Base-by-base conservation (phyloP, 352 stramenopile genomes). In the Phytophthora fragariae region DNA sequence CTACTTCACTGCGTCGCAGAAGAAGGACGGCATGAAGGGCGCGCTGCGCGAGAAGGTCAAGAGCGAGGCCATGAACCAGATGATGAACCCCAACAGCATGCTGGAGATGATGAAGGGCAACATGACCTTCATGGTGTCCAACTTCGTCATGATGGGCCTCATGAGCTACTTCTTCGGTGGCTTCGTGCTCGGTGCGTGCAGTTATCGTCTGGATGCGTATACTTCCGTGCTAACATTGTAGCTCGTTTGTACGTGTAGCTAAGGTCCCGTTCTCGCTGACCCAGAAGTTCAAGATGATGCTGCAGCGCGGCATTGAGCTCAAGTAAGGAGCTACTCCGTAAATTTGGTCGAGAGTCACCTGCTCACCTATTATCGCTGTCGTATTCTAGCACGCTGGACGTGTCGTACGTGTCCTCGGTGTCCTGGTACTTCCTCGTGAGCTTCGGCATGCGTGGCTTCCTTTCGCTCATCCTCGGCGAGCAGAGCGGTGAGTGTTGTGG, bases 401-500 rank as follows among this genome's bases (percentile, higher is more conserved):
- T 98, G 55, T 98, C 91, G 62, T 99, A 99, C 81, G 98, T 99
- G 27, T 98, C 89, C 29, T 98, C 90, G 58, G 89, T 99, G 19
- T 98, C 91, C 68, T 99, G 97, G 97, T 99, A 99, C 81, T 99
- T 99, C 83, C 89, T 99, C 68, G 96, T 99, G 57, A 99, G 99
- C 92, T 99, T 99, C 76, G 98, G 98, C 72, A 93, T 99, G 70
- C 93, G 97, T 68, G 96, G 93, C 47, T 99, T 99, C 71, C 97
- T 99, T 60, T 93, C 89, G 73, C 88, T 99, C 46, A 97, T 99
- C 61, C 92, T 99, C 58, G 97, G 98, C 52, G 96, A 98, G 59
- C 81, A 97, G 70, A 90, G 77, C 52, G 87, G 90, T 93, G 82
- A 49, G 78, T 44, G 24, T 66, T 5, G 19, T 21, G 41, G 31